Evolutionary conservation across 2,329 filamentous ascomycete species (phyloP).

Genomic region (Chaetomiaceae sp.): DNA sequence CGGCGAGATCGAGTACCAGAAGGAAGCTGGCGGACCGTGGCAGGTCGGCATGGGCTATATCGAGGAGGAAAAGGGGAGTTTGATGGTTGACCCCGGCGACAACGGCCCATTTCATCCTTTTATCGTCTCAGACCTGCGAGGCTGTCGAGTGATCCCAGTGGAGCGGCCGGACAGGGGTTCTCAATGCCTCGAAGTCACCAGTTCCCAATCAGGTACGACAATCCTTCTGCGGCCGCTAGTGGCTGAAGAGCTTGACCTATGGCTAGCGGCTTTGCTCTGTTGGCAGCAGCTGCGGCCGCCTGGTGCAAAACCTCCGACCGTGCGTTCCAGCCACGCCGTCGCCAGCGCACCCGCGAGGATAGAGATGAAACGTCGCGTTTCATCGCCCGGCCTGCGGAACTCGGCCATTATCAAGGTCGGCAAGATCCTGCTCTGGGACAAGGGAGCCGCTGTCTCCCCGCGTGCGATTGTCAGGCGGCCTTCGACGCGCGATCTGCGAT

Average conservation of each 20-base stretch:
- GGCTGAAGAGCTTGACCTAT: conserved; percentile 66
- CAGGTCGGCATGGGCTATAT: conserved; percentile 69
- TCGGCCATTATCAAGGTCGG: conserved; percentile 91
- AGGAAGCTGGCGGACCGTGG: conserved; percentile 59
- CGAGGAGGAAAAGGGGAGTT: conserved; percentile 66
- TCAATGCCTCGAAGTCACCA: conserved; percentile 51
- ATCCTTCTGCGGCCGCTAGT: conserved; percentile 61
- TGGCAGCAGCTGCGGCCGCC: conserved; percentile 72
- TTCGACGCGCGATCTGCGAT: conserved; percentile 52
- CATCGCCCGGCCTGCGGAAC: conserved; percentile 51
- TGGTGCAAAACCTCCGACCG: conserved; percentile 49
- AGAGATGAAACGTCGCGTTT: conserved; percentile 41
- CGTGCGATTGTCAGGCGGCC: conserved; percentile 52
- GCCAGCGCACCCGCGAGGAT: conserved; percentile 36
- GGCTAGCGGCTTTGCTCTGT: conserved; percentile 74
- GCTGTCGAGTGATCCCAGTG: conserved; percentile 63
- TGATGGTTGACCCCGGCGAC: conserved; percentile 70
- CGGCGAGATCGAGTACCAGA: conserved; percentile 69
- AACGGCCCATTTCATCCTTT: conserved; percentile 59
- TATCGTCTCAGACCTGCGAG: conserved; percentile 68
- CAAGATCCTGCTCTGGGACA: conserved; percentile 88
- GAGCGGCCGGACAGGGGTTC: conserved; percentile 40
- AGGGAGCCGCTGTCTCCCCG: conserved; percentile 54
- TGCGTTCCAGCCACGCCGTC: conserved; percentile 34
- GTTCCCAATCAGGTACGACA: conserved; percentile 51